These are phyloP conservation scores for Tuber microsphaerosporum DNA, from an alignment of 495 filamentous ascomycete species.

Conservation along the genomic window DNA sequence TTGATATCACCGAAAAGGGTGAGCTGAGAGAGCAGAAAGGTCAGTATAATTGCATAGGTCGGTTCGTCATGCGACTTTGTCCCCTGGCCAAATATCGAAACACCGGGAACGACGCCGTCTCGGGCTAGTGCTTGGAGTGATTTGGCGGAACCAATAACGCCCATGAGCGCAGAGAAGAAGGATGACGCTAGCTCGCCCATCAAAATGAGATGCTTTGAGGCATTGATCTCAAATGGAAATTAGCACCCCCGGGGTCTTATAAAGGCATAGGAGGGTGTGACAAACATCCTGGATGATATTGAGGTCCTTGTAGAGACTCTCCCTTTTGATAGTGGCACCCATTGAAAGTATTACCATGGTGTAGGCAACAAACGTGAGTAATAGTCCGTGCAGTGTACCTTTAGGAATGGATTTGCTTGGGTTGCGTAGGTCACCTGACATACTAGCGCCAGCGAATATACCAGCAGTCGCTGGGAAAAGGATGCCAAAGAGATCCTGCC, in stretches of 20 bases:
- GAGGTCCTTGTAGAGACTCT: slow-evolving; percentile 64
- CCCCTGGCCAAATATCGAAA: slow-evolving; percentile 68
- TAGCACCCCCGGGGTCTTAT: background rate
- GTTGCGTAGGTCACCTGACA: slow-evolving; percentile 79
- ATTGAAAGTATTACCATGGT: slow-evolving; percentile 70
- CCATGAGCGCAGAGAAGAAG: slow-evolving; percentile 82
- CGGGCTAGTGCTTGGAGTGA: slow-evolving; percentile 76
- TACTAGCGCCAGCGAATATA: slow-evolving; percentile 70
- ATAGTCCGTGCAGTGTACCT: slow-evolving; percentile 70
- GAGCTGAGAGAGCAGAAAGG: slow-evolving; percentile 66
- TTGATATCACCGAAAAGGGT: slow-evolving; percentile 82
- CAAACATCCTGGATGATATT: slow-evolving; percentile 70
- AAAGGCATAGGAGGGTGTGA: background rate
- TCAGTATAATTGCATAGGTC: slow-evolving; percentile 66
- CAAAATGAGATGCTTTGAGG: slow-evolving; percentile 65
- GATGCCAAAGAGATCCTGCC: slow-evolving; percentile 79
- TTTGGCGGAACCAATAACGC: slow-evolving; percentile 80
- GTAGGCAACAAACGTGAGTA: slow-evolving; percentile 69
- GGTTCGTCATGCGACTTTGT: slow-evolving; percentile 70
- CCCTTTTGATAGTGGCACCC: slow-evolving; percentile 67
- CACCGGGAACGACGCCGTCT: slow-evolving; percentile 70
- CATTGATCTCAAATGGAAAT: slow-evolving; percentile 51
- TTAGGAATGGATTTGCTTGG: slow-evolving; percentile 78
- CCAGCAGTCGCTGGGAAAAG: slow-evolving; percentile 73
- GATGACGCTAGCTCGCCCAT: slow-evolving; percentile 74